Evolutionary conservation across 1,139 yeast genomes (phyloP), one percentile per base, ranked within the genome.

Genomic region (Taphrina confusa): DNA sequence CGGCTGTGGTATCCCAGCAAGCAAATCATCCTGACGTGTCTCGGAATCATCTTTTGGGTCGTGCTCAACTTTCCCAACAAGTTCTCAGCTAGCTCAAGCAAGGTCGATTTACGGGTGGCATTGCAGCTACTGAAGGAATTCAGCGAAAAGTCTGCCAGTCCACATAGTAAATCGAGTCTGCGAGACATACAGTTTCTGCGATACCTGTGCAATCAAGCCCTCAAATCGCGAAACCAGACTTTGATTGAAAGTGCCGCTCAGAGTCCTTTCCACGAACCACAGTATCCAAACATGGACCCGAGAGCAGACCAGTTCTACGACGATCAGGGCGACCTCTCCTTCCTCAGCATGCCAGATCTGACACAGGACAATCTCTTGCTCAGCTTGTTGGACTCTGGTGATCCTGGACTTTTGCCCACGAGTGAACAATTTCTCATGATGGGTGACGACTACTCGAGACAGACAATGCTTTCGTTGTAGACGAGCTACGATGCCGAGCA

Each of bases 51-150:
- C 42, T 54, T 54, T 20, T 42, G 50, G 45, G 39, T 45, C 16
- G 58, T 54, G 18, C 45, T 54, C 45, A 44, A 42, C 14, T 54
- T 44, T 25, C 44, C 49, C 18, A 25, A 42, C 11, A 54, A 54
- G 18, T 54, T 54, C 31, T 33, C 50, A 5, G 58, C 58, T 22
- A 46, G 44, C 16, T 42, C 58, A 23, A 42, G 51, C 18, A 54
- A 54, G 18, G 51, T 46, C 28, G 58, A 54, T 33, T 34, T 54
- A n/a, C 50, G 58, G n/a, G 51, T 54, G 16, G 58, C 58, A 12
- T 25, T 54, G 3, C 42, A 39, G 18, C 22, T 42, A 6, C 28
- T 54, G 23, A 54, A 44, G 58, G 51, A 44, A 6, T 54, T 54
- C n/a, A 54, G 58, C 23, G 40, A 44, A 20, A 42, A 36, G 36